Evolutionary conservation across 306 rosid genomes (phyloP).

Genomic region (Vicia villosa): DNA sequence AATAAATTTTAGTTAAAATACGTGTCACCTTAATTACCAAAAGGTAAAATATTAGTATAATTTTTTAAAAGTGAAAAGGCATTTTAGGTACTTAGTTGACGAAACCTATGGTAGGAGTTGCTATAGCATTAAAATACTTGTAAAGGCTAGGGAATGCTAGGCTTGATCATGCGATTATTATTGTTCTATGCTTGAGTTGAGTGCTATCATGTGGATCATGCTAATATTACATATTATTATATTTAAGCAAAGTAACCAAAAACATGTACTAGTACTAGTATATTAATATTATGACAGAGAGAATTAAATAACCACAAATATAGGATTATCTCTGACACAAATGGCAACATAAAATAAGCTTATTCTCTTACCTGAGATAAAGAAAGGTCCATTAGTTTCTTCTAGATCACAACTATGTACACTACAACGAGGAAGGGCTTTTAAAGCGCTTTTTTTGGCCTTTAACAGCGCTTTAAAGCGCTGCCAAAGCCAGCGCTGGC

Average conservation of each 20-base stretch:
- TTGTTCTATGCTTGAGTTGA: background rate
- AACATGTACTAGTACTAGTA: too few species aligned
- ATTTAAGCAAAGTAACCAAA: background rate
- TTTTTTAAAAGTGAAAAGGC: too few species aligned
- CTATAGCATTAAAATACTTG: constrained; percentile 36
- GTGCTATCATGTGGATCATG: constrained; percentile 32
- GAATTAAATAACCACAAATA: constrained; percentile 31
- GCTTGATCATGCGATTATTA: background rate
- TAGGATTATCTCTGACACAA: constrained; percentile 29
- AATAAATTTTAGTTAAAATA: too few species aligned
- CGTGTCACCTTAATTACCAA: too few species aligned
- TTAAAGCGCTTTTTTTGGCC: too few species aligned
- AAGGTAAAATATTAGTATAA: too few species aligned
- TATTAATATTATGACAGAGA: constrained; percentile 15
- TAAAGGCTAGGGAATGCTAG: constrained; percentile 44
- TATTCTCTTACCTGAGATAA: constrained; percentile 24
- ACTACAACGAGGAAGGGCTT: too few species aligned
- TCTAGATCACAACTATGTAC: background rate
- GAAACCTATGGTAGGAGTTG: constrained; percentile 35
- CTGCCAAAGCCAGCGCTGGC: too few species aligned
- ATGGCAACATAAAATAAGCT: constrained; percentile 28
- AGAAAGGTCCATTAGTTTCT: background rate
- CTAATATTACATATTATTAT: background rate
- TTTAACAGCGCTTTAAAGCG: too few species aligned
- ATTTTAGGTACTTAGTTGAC: too few species aligned